Evolutionary conservation across 164 flowering plant species (phyloP).

Genomic region (Kingdonia uniflora): DNA sequence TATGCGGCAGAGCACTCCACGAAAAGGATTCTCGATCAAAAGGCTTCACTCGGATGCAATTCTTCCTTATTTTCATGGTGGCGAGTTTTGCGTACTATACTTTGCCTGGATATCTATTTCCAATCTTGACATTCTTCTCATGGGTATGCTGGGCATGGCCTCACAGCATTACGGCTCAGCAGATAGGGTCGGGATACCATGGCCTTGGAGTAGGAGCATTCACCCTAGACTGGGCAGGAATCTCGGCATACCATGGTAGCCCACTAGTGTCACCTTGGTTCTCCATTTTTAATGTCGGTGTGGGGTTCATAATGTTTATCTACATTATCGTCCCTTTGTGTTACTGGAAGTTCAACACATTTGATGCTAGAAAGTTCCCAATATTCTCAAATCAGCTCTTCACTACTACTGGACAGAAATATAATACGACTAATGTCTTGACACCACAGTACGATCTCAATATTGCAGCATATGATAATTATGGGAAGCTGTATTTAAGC

Average conservation of each 20-base stretch:
- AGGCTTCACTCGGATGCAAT: constrained; percentile 71
- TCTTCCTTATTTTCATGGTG: constrained; percentile 57
- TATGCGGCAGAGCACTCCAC: constrained; percentile 69
- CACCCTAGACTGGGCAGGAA: constrained; percentile 94
- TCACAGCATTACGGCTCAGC: constrained; percentile 78
- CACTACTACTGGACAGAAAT: constrained; percentile 50
- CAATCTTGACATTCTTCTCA: constrained; percentile 82
- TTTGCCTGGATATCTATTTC: constrained; percentile 83
- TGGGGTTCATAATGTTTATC: constrained; percentile 67
- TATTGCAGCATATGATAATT: constrained; percentile 52
- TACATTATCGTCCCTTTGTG: constrained; percentile 81
- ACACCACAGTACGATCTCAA: constrained; percentile 75
- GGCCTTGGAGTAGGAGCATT: constrained; percentile 96
- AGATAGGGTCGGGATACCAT: constrained; percentile 81
- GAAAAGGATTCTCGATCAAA: constrained; percentile 52
- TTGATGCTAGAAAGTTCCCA: constrained; percentile 76
- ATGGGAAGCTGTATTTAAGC: constrained; percentile 81
- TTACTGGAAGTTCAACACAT: constrained; percentile 84
- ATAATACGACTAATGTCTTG: constrained; percentile 69
- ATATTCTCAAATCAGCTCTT: constrained; percentile 81
- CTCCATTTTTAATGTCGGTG: constrained; percentile 59
- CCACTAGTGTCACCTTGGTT: constrained; percentile 79
- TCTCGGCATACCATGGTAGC: constrained; percentile 94
- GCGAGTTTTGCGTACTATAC: constrained; percentile 76
- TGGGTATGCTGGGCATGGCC: constrained; percentile 98